Evolutionary conservation across 352 stramenopile genomes (phyloP), one percentile per base, ranked within the genome.

Genomic region (Globisporangium abappressorium): DNA sequence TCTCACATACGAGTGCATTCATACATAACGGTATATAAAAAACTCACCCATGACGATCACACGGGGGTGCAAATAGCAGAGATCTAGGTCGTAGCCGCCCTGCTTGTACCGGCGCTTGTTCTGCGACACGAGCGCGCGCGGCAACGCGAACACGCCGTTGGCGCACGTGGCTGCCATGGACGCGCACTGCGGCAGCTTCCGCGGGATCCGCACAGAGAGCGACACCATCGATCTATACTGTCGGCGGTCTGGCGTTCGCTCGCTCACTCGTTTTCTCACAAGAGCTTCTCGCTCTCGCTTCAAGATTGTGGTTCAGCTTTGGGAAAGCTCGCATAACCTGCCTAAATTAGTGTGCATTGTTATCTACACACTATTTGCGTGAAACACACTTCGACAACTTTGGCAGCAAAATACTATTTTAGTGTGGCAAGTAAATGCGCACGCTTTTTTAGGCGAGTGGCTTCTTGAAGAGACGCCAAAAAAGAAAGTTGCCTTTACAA

Each of bases 31-130:
- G 30, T 5, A 33, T 33, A 33, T 33, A 33, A 46, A 11, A 63
- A 18, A 69, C 78, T 4, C 49, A 92, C 84, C 82, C 84, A 92
- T 92, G 71, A 93, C 83, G 62, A 93, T 86, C 49, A 93, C 54
- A 30, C 85, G 85, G 62, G 82, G 82, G 65, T 91, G 82, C 61
- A 93, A 61, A 69, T 91, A 93, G 68, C 76, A 80, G 68, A 93
- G 74, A 58, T 93, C 85, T 26, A 93, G 72, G 66, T 91, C 80
- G 51, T 81, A 93, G 60, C 81, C 83, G 53, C 80, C 75, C 46
- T 82, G 59, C 46, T 80, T 73, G 66, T 81, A 91, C 61, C 85
- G 82, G 18, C 78, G 76, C 64, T 90, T 93, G 79, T 93, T 91
- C 69, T 93, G 83, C 55, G 85, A 93, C 57, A 93, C 85, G 62